Base-by-base conservation (phyloP, 176 grass and related monocot genomes). In the Rhynchospora breviuscula region DNA sequence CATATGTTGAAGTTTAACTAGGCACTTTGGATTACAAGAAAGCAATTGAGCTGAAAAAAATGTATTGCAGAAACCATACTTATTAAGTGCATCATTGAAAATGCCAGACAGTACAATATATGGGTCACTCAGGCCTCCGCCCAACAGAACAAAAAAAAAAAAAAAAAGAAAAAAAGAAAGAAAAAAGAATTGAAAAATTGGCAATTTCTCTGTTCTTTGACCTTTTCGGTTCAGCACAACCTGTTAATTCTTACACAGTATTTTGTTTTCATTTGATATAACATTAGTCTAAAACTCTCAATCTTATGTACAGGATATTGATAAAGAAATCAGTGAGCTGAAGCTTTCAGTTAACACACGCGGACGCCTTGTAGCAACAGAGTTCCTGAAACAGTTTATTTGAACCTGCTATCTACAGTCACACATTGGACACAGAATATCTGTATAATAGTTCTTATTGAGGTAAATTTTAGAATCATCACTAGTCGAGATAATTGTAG, bases 351-450 rank as follows among this genome's bases (percentile, higher is more conserved):
- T 98, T 46, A 98, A 98, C 54, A 98, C 95, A 60, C 93, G 95
- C 79, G 95, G 92, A 11, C 91, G 90, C 57, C 86, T 98, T 29
- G 95, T 98, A 46, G 92, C 95, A 3, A 98, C 95, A 14, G 92
- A 98, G 49, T 98, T 98, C 79, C 82, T 98, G 77, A 98, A 98
- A 86, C 92, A 98, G 82, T 98, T 98, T 82, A 87, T 98, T 73
- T 95, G 91, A 98, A 54, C 73, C 13, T 4, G 49, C 73, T 67
- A 64, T 82, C 45, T 53, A 61, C 62, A 31, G 26, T 67, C 31
- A 25, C 13, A 23, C 19, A 1, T 82, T 49, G 56, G 8, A 29
- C 51, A 80, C 4, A 40, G 21, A 45, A 49, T 40, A 44, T 18
- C 12, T 48, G 31, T 81, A 12, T 5, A 66, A 48, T 82, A 8